Base-by-base conservation (phyloP, 192 early-diverging fungal genomes). In the Chytriomyces hyalinus region DNA sequence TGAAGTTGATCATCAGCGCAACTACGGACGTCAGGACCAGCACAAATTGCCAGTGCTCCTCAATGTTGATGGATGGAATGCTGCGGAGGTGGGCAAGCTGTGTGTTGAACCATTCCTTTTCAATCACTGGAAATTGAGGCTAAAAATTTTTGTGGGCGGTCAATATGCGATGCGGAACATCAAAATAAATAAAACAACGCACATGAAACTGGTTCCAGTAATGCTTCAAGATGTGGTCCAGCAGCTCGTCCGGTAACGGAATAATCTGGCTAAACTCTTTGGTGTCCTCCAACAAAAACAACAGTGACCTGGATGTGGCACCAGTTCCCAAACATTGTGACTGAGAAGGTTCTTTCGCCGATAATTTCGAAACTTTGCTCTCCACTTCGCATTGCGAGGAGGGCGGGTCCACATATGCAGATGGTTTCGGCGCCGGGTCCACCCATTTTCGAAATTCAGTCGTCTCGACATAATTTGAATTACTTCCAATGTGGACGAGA, bases 1-100 rank as follows among this genome's bases (percentile, higher is more conserved):
- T 72, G 61, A 78, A 78, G 15, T 78, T 69, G 43, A 78, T 22
- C 77, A 78, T 78, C n/a, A 78, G 22, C 5, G 70, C 59, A 10
- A 78, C 60, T 6, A 78, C 44, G 7, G 77, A 70, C 11, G 51
- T 77, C 36, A 78, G 45, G 15, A 78, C 48, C 6, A 77, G 67
- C 6, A 69, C 20, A 20, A 77, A 69, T 49, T 50, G 68, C 68
- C 68, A 70, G 26, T 70, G 71, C 6, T 6, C 10, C 45, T 73
- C 71, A 45, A 73, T 45, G 26, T 47, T 60, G 13, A 73, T 61
- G 9, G 24, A 73, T 22, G 20, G 28, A 20, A 61, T 53, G 7
- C 57, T 61, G 3, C 71, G 20, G 7, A 73, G 47, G 7, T 36
- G 43, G 11, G 45, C 17, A n/a, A 73, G 71, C 49, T 73, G 60